Conservation (phyloP, 495 filamentous ascomycete species). For the Talaromyces proteolyticus region DNA sequence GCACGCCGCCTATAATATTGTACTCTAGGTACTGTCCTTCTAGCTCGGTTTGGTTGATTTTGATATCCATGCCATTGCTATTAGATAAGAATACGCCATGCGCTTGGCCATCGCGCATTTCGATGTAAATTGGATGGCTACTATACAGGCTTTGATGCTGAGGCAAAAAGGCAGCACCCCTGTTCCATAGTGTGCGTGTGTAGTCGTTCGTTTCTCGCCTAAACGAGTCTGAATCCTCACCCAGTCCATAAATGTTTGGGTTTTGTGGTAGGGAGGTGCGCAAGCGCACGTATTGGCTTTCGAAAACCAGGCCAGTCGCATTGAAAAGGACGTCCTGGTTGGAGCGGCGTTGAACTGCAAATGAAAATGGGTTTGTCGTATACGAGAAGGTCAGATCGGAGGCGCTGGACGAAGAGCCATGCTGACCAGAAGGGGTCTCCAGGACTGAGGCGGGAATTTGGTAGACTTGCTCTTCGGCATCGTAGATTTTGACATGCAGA, state of each 20-base stretch:
- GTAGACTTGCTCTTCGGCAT: slow-evolving; percentile 64
- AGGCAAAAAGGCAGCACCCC: slow-evolving; percentile 8
- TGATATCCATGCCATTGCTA: slow-evolving; percentile 63
- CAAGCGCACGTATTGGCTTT: slow-evolving; percentile 52
- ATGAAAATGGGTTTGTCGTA: slow-evolving; percentile 46
- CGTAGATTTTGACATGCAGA: slow-evolving; percentile 78
- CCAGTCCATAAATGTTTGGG: slow-evolving; percentile 52
- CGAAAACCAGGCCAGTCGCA: slow-evolving; percentile 43
- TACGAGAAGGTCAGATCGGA: slow-evolving; percentile 37
- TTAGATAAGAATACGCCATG: slow-evolving; percentile 51
- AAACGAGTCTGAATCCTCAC: slow-evolving; percentile 44
- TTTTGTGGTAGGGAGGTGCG: slow-evolving; percentile 39
- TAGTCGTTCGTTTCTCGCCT: slow-evolving; percentile 41
- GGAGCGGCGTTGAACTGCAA: slow-evolving; percentile 35
- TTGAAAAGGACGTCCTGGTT: slow-evolving; percentile 44
- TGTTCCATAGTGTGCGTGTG: slow-evolving; percentile 44
- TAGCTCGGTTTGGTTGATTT: slow-evolving; percentile 37
- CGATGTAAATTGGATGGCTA: slow-evolving; percentile 47
- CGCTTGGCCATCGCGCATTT: slow-evolving; percentile 43
- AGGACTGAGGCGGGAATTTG: slow-evolving; percentile 70
- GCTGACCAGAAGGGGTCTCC: slow-evolving; percentile 43
- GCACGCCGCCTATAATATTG: slow-evolving; percentile 51
- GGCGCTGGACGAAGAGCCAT: slow-evolving; percentile 9
- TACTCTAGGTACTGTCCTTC: slow-evolving; percentile 54
- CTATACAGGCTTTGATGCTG: slow-evolving; percentile 42